phyloP scores from a whole-genome alignment of 2,329 filamentous ascomycete species.

The Penicillium sp. region DNA sequence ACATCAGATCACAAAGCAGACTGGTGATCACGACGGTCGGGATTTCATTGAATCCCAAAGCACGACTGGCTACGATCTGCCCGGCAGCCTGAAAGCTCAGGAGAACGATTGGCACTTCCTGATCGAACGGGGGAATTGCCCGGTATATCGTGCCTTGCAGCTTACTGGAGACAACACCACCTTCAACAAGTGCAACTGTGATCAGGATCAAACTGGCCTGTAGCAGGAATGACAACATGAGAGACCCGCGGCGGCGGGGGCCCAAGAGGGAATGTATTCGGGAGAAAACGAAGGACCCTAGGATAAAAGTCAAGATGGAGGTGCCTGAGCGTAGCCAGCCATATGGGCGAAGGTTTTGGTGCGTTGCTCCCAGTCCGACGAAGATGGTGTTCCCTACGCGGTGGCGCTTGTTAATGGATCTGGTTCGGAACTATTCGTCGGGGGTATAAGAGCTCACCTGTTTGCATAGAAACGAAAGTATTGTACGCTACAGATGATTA shows the following conservation, averaged over 20 bases:
- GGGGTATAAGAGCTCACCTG: constrained; percentile 15
- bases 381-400: constrained; percentile 43
- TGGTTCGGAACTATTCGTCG: background rate
- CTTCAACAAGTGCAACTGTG: constrained; percentile 27
- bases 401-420: background rate
- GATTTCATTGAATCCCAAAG: constrained; percentile 30
- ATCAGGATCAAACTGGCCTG: constrained; percentile 29
- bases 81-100: constrained; percentile 33
- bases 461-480: constrained; percentile 45
- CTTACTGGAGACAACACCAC: constrained; percentile 23
- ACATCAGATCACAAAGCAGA: constrained; percentile 27
- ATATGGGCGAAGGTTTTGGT: constrained; percentile 40
- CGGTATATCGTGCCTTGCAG: constrained; percentile 1
- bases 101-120: constrained; percentile 31
- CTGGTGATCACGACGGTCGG: constrained; percentile 34
- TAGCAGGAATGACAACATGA: constrained; percentile 30
- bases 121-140: constrained; percentile 17
- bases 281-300: constrained; percentile 43
- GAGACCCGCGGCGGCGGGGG: constrained; percentile 20
- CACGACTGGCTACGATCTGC: constrained; percentile 30
- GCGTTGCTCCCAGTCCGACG: constrained; percentile 42
- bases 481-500: constrained; percentile 35
- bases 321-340: constrained; percentile 46
- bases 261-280: constrained; percentile 31
- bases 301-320: constrained; percentile 43